Evolutionary conservation across 805 yeast genomes (phyloP).

Genomic region (Candida rishiriensis): DNA sequence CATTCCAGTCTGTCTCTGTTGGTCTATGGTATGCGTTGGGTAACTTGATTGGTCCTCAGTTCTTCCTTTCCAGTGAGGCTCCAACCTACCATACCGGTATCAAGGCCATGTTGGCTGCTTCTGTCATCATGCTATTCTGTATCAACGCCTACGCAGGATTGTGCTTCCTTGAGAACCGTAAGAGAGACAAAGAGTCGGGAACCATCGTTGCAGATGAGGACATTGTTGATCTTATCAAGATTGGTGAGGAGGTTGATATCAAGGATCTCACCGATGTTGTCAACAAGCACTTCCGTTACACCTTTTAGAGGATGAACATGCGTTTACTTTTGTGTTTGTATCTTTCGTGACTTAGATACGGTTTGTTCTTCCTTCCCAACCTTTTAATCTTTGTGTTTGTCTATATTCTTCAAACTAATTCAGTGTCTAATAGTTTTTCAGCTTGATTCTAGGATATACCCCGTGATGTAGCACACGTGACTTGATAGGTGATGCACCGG

Average conservation of each 20-base stretch:
- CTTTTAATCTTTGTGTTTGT: no score
- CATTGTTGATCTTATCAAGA: slow-evolving; percentile 10
- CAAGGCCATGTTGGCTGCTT: slow-evolving; percentile 34
- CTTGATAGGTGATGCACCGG: no score
- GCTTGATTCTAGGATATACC: no score
- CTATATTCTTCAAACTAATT: no score
- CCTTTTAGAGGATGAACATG: slow-evolving; percentile 5
- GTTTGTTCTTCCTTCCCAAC: no score
- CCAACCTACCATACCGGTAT: slow-evolving; percentile 58
- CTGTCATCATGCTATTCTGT: slow-evolving; percentile 19
- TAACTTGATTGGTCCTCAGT: slow-evolving; percentile 60
- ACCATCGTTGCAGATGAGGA: slow-evolving; percentile 8
- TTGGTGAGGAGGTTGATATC: slow-evolving; percentile 17
- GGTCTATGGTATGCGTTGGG: slow-evolving; percentile 53
- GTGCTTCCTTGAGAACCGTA: slow-evolving; percentile 39
- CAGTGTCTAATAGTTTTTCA: no score
- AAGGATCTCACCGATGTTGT: slow-evolving; percentile 55
- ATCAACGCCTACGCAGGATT: slow-evolving; percentile 13
- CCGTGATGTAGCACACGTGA: no score
- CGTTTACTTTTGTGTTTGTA: no score
- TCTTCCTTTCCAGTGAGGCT: slow-evolving; percentile 46
- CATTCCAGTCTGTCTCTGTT: slow-evolving; percentile 25
- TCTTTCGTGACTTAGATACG: no score
- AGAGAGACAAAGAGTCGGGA: slow-evolving; percentile 37
- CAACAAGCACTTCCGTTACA: slow-evolving; percentile 54